Base-by-base conservation (phyloP, 106 monocot genomes). In the Narthecium ossifragum region DNA sequence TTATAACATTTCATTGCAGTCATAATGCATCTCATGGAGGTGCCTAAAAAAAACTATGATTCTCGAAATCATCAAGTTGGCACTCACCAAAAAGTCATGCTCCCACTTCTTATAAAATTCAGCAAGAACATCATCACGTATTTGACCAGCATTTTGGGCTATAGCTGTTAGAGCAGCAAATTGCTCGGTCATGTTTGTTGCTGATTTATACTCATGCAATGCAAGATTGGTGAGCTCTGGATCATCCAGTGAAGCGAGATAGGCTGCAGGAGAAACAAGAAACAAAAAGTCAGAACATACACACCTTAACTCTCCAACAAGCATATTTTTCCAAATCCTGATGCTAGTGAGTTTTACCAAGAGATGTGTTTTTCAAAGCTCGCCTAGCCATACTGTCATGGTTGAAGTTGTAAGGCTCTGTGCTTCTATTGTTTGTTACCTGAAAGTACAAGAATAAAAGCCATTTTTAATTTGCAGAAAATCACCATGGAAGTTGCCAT, bases 121-220 rank as follows among this genome's bases (percentile, higher is more conserved):
- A 39, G 78, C 53, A 28, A 98, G 84, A 69, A 71, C 78, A 48
- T 87, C 84, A 58, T 91, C 87, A 51, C 84, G 78, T n/a, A 52
- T 61, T 81, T 79, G 73, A 26, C 96, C 96, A 29, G 91, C 76
- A 79, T 84, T 98, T 60, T 98, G 80, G 25, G 84, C 70, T 62
- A 98, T 73, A 25, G 96, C 90, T 22, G 76, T 57, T 51, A 98
- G 68, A 56, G 96, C 86, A 47, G 96, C 90, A 73, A 98, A 91
- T 63, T 98, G 86, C 31, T 98, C 96, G 15, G 96, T 98, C 91
- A 98, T 87, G 68, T 98, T 98, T 51, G 96, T 87, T 13, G 91
- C 84, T 26, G 84, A 71, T 34, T 84, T 76, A 63, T 98, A 98
- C 21, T 98, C 96, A 24, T 70, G 22, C 32, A 87, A 69, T 47